Base-by-base conservation (phyloP, 225 moss, liverwort and hornwort species). In the Neckera pumila region DNA sequence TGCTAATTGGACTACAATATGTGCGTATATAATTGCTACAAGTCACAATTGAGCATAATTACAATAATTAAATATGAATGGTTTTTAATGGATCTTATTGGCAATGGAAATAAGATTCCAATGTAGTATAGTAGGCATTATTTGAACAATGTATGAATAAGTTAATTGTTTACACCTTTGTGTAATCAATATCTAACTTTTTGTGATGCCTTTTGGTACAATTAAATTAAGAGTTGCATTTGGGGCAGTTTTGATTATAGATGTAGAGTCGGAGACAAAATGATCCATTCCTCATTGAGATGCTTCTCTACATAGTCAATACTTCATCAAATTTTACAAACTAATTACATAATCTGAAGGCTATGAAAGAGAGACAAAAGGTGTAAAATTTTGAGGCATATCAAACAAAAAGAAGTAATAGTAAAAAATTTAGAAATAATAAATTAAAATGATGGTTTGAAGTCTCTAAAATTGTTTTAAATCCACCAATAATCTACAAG, bases 1-100 rank as follows among this genome's bases (percentile, higher is more conserved):
- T 26, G 14, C 4, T 70, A 25, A 70, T 42, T 70, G 14, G 14
- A 40, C 4, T 40, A 42, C 0, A 0, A 26, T 38, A 26, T 70
- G 7, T 1, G 0, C 25, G 42, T 1, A 0, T 25, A 25, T 14
- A 42, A 42, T 34, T 26, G 19, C 3, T 42, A 15, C 26, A 12
- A 40, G 42, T 70, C 42, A 65, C 14, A 42, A 70, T 2, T 14
- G 2, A 70, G 5, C 1, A 40, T 42, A 7, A 5, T 23, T 42
- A 42, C 8, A 12, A 26, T 8, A 40, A 7, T 14, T 15, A 71
- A 8, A 9, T 3, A 15, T 71, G 9, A 26, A 15, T 71, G 9
- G 0, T 25, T 7, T 25, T 40, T 21, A 70, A 25, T 70, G 15
- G 8, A 71, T 71, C 8, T 42, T 42, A 26, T 25, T 71, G 42